Base-by-base conservation (phyloP, 2,329 filamentous ascomycete genomes). In the Penicillium verrucosum region DNA sequence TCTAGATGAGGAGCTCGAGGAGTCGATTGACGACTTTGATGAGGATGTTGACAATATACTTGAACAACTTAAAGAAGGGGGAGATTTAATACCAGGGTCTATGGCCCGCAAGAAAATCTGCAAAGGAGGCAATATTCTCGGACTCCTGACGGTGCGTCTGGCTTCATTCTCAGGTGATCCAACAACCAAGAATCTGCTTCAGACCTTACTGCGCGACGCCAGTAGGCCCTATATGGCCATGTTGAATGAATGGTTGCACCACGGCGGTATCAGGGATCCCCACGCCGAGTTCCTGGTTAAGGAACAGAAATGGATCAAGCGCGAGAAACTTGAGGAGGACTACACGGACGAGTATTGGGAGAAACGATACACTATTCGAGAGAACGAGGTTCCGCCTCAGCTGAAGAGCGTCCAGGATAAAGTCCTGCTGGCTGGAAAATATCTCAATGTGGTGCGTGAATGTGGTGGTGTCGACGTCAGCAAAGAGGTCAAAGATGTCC, bases 271-370 rank as follows among this genome's bases (percentile, higher is more conserved):
- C 73, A 90, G 89, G 68, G 94, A 99, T 71, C 91, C 92, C 0
- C 93, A 97, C 72, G 85, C 87, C 1, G 94, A 99, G 73, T 99
- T 99, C 65, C 78, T 99, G 51, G 87, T 99, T 69, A 95, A 95
- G 70, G 94, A 97, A 73, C 91, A 96, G 67, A 95, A 93, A 74
- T 96, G 92, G 68, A 97, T 99, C 66, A 88, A 89, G 57, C 85
- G 94, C 40, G 94, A 97, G 72, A 84, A 90, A 57, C 79, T 99
- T 3, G 92, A 97, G 69, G 88, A 96, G 70, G 94, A 99, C 73
- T 99, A 97, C 69, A 99, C 93, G 0, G 94, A 99, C 72, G 94
- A 99, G 69, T 99, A 99, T 74, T 99, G 94, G 94, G 94, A 99
- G 73, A 91, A 96, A 69, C 84, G 94, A 61, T 99, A 99, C 71